Evolutionary conservation across 2,329 filamentous ascomycete genomes (phyloP).

Genomic region (Biscogniauxia mediterranea): DNA sequence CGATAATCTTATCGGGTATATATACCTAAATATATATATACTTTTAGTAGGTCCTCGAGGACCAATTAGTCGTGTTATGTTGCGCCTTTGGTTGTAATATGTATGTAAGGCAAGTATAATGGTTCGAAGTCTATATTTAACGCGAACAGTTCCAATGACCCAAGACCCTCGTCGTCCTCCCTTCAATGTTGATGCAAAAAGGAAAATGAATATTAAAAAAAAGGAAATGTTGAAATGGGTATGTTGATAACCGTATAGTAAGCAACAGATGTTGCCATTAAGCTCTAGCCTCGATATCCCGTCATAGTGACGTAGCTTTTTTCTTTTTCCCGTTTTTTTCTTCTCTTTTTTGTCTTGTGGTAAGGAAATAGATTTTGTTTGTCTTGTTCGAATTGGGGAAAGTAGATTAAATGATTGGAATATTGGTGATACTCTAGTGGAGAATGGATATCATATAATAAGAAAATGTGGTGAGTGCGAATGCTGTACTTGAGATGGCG

Average conservation of each 20-base stretch:
- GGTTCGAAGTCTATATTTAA: neutral
- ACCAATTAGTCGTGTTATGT: neutral
- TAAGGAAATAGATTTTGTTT: neutral
- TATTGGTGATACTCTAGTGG: conserved; percentile 7
- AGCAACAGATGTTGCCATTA: neutral
- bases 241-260: neutral
- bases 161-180: neutral
- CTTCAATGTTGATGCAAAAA: neutral
- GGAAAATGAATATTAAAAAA: neutral
- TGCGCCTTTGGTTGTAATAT: neutral
- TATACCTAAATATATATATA: neutral
- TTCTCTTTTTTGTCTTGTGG: no score
- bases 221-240: neutral
- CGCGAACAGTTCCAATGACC: neutral
- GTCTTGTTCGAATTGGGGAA: neutral
- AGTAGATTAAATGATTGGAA: neutral
- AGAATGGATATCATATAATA: conserved; percentile 12
- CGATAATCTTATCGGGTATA: neutral
- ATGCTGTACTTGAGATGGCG: neutral
- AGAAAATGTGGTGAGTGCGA: conserved; percentile 4
- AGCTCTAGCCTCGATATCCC: neutral
- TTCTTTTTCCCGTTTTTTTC: no score
- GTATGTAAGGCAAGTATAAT: neutral
- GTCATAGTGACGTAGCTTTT: neutral
- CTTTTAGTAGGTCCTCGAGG: neutral